Conservation (phyloP, 768 basidiomycete genomes). For the Mycena galericulata region DNA sequence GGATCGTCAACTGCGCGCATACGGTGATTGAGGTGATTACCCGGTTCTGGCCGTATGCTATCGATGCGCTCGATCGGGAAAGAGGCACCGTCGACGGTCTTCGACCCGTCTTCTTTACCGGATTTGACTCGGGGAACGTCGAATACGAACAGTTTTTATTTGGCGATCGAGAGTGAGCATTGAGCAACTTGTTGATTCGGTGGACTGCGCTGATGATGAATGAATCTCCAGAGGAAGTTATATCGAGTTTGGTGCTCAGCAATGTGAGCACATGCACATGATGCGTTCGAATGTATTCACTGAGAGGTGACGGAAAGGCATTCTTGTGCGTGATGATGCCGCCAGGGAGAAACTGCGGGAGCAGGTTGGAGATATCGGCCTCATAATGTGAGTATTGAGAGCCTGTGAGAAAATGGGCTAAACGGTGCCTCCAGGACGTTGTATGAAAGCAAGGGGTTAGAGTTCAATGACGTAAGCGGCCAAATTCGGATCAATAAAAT, state of each 20-base stretch:
- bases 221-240: slow-evolving; percentile 51
- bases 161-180: slow-evolving; percentile 57
- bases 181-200: neutral
- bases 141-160: slow-evolving; percentile 71
- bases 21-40: slow-evolving; percentile 72
- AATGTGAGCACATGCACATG: slow-evolving; percentile 60
- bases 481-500: neutral
- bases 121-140: slow-evolving; percentile 56
- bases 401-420: neutral
- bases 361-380: slow-evolving; percentile 68
- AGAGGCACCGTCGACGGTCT: slow-evolving; percentile 63
- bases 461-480: slow-evolving; percentile 68
- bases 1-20: slow-evolving; percentile 80
- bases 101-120: slow-evolving; percentile 69
- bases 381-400: slow-evolving; percentile 62
- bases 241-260: slow-evolving; percentile 73
- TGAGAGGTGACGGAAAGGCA: slow-evolving; percentile 58
- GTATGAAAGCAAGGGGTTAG: slow-evolving; percentile 75
- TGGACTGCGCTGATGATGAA: neutral
- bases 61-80: slow-evolving; percentile 70
- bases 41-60: slow-evolving; percentile 71
- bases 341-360: slow-evolving; percentile 60
- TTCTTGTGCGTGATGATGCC: slow-evolving; percentile 73
- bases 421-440: slow-evolving; percentile 53
- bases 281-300: neutral